Conservation (phyloP, 306 rosid species). For the Nissolia schottii region DNA sequence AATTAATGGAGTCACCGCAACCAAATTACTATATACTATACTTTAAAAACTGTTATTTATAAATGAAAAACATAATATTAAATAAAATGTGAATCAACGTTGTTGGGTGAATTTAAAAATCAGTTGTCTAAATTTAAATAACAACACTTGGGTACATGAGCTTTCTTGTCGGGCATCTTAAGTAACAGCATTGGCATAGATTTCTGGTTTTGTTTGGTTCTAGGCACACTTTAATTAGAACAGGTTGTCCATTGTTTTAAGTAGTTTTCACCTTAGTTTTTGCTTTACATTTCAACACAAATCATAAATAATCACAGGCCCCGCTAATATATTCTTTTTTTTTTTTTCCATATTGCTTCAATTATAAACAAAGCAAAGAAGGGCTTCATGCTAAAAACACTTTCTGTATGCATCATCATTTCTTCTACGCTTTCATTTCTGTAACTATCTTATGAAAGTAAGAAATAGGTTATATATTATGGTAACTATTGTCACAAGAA, state of each 20-base stretch:
- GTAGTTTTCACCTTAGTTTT: no score
- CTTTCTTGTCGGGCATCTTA: not conserved
- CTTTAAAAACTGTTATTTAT: no score
- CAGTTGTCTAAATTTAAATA: not conserved
- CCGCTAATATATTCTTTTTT: not conserved
- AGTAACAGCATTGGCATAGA: not conserved
- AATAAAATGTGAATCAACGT: no score
- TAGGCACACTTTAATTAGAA: not conserved
- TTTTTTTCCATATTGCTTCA: conserved; percentile 29
- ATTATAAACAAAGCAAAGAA: conserved; percentile 47
- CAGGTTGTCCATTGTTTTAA: conserved; percentile 5
- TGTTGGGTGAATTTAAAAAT: not conserved
- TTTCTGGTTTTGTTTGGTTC: not conserved
- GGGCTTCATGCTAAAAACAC: not conserved
- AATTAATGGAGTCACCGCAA: no score
- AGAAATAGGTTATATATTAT: not conserved
- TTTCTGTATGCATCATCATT: conserved; percentile 4
- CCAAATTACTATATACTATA: no score
- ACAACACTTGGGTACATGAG: not conserved
- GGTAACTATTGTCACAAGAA: not conserved
- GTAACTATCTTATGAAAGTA: not conserved
- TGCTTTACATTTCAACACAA: conserved; percentile 21
- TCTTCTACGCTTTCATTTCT: conserved; percentile 8
- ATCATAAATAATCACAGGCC: conserved; percentile 23
- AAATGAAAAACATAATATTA: no score